phyloP scores from a whole-genome alignment of 495 filamentous ascomycete species.

The Paragyromitra xinjiangensis region DNA sequence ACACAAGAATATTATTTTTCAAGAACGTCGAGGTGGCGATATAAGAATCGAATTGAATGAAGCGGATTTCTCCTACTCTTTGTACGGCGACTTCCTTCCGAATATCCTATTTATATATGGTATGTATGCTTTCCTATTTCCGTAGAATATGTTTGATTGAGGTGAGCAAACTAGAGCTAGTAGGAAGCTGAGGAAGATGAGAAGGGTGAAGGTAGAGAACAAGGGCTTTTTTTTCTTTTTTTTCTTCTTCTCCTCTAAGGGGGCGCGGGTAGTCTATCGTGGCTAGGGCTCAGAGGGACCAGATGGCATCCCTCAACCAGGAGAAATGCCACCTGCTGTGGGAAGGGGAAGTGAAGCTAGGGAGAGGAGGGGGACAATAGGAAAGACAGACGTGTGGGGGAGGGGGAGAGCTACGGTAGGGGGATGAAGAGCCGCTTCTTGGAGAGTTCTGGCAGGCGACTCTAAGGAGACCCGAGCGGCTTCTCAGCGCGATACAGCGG shows the following conservation, averaged over 20 bases:
- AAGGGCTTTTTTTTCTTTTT: slow-evolving; percentile 33
- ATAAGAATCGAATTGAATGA: slow-evolving; percentile 31
- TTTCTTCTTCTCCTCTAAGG: not conserved
- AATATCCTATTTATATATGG: slow-evolving; percentile 47
- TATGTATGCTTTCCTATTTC: slow-evolving; percentile 35
- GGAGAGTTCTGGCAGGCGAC: slow-evolving; percentile 24
- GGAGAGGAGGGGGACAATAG: slow-evolving; percentile 10
- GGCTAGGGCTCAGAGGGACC: slow-evolving; percentile 36
- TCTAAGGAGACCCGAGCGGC: slow-evolving; percentile 29
- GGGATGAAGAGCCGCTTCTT: slow-evolving; percentile 44
- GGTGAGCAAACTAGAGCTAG: slow-evolving; percentile 47
- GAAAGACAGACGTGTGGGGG: slow-evolving; percentile 38
- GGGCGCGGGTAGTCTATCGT: slow-evolving; percentile 21
- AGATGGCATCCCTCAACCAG: slow-evolving; percentile 44
- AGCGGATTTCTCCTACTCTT: slow-evolving; percentile 29
- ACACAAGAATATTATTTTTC: slow-evolving; percentile 33
- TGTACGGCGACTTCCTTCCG: slow-evolving; percentile 27
- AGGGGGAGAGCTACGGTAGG: slow-evolving; percentile 47
- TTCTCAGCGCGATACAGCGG: slow-evolving; percentile 16
- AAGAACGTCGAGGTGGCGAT: slow-evolving; percentile 33
- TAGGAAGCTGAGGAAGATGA: slow-evolving; percentile 46
- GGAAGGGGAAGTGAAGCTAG: not conserved
- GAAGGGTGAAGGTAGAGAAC: slow-evolving; percentile 18
- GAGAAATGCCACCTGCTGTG: slow-evolving; percentile 47
- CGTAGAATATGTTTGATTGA: slow-evolving; percentile 36